These are phyloP conservation scores for Trametes sanguinea DNA, from an alignment of 768 basidiomycete genomes.

Conservation along the genomic window DNA sequence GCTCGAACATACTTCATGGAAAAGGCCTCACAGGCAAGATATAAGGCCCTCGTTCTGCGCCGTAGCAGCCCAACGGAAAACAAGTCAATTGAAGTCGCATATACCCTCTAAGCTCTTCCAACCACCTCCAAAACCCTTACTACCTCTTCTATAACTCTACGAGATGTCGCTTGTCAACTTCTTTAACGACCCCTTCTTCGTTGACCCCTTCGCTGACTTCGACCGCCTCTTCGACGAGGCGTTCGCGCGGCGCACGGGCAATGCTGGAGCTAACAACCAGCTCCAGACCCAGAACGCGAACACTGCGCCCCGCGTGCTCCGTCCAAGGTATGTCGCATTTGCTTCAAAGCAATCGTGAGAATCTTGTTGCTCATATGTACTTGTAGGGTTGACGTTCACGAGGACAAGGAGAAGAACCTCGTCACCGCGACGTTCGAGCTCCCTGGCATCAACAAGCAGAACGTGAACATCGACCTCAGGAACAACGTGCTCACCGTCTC, in stretches of 20 bases:
- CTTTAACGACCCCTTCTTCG: conserved; percentile 37
- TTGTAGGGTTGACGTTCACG: conserved; percentile 55
- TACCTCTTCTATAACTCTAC: neutral
- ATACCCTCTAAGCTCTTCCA: neutral
- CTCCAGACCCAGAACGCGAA: conserved; percentile 7
- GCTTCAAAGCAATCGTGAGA: neutral
- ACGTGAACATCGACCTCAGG: conserved; percentile 52
- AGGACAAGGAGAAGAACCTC: conserved; percentile 44
- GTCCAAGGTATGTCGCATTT: conserved; percentile 22
- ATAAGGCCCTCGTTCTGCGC: neutral
- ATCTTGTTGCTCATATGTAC: neutral
- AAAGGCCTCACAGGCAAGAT: neutral
- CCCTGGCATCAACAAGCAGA: conserved; percentile 53
- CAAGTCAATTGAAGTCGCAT: neutral
- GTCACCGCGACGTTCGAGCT: conserved; percentile 59
- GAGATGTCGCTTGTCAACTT: conserved; percentile 35
- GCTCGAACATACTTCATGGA: neutral
- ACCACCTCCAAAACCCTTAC: neutral
- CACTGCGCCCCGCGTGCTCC: conserved; percentile 9
- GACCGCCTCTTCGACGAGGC: conserved; percentile 46
- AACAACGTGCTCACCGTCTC: conserved; percentile 50
- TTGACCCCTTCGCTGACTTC: conserved; percentile 44
- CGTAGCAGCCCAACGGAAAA: neutral
- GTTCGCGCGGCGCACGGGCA: conserved; percentile 27
- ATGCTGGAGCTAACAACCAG: conserved; percentile 6